Percentiles rank a stretch among this genome's conserved stretches.
These are phyloP conservation scores for Leptographium wingfieldii DNA, from an alignment of 2,329 filamentous ascomycete species.

Conservation along the genomic window DNA sequence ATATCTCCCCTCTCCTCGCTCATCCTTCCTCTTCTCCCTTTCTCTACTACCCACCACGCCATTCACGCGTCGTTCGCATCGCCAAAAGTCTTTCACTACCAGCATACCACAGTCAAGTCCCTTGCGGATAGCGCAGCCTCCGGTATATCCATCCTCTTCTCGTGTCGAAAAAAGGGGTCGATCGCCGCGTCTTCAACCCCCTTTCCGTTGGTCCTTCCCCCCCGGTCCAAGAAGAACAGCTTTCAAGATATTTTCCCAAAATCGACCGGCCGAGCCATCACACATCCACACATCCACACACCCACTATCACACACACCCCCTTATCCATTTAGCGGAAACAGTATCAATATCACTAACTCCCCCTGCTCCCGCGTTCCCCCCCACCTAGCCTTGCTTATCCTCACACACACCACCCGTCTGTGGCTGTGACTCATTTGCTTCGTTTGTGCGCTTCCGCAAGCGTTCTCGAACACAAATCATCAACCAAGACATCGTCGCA, in stretches of 20 bases:
- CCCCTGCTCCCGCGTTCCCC: background rate
- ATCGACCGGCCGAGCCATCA: background rate
- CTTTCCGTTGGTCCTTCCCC: background rate
- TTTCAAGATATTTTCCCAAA: background rate
- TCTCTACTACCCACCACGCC: background rate
- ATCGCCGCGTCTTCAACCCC: background rate
- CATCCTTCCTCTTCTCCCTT: background rate
- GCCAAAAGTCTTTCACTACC: background rate
- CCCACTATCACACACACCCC: background rate
- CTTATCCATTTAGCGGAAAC: background rate
- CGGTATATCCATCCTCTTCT: background rate
- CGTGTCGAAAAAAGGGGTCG: background rate
- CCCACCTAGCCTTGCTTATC: background rate
- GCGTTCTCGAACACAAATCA: background rate
- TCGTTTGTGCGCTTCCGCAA: background rate
- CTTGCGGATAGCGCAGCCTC: background rate
- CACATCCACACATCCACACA: background rate
- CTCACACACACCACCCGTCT: background rate
- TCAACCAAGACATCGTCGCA: background rate
- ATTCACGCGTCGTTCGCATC: background rate
- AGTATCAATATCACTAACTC: background rate
- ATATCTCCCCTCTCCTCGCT: background rate
- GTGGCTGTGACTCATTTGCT: conserved; percentile 1
- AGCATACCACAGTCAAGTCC: background rate
- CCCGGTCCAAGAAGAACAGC: background rate